Base-by-base conservation (phyloP, 2,329 filamentous ascomycete genomes). In the Lasiodiplodia sp. region DNA sequence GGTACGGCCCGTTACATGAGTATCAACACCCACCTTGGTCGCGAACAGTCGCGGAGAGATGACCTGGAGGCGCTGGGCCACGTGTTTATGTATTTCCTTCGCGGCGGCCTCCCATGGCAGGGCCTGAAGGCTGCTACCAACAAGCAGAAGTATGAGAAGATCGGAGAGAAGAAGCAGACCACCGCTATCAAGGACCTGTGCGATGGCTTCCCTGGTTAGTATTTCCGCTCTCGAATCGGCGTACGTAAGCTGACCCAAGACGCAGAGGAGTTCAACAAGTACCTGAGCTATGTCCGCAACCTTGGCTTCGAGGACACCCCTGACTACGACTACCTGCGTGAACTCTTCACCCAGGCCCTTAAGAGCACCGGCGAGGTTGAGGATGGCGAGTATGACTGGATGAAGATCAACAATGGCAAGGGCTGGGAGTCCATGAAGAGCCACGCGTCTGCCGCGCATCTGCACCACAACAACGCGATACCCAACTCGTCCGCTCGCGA, bases 121-220 rank as follows among this genome's bases (percentile, higher is more conserved):
- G 88, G 88, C 67, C 80, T 90, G 69, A 90, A 90, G 80, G 88
- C 88, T 74, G 88, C 88, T 18, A 91, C 88, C 68, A 91, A 91
- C 82, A 91, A 99, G 88, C 96, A 99, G 80, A 99, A 99, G 84
- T 99, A 99, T 80, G 96, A 99, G 84, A 98, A 98, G 87, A 99
- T 99, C 82, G 96, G 96, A 56, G 95, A 99, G 86, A 98, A 99
- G 91, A 99, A 99, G 86, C 96, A 98, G 84, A 97, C 95, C 0
- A 98, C 96, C 25, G 88, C 89, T 5, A 96, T 99, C 84, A 97
- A 97, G 84, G 96, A 99, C 76, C 88, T 99, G 18, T 98, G 95
- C 79, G 94, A 97, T 75, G 92, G 93, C 64, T 98, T 97, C 82
- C 95, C 96, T 72, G 88, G 88, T 89, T 84, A 51, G 65, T 67